Evolutionary conservation across 768 basidiomycete species (phyloP), one percentile per base, ranked within the genome.

Genomic region (Tricholoma furcatifolium): DNA sequence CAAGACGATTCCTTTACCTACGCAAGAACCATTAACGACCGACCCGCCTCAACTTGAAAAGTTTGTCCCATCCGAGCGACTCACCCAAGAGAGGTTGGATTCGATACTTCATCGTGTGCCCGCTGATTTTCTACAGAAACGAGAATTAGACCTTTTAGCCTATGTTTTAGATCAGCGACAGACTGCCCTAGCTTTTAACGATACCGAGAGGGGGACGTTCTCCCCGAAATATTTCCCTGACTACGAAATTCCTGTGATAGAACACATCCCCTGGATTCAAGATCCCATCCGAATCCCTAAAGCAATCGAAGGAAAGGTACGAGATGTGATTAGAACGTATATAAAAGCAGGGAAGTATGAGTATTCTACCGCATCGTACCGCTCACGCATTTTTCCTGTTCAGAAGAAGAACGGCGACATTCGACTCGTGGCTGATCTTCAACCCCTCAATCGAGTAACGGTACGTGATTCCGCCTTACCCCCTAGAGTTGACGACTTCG

Each of bases 381-480:
- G n/a, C n/a, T n/a, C n/a, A 55, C 53, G 11, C 52, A 50, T 0
- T 47, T 68, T 66, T 24, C 31, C 63, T 0, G 67, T 71, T 2
- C 34, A 46, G 6, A 73, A 65, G 34, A 8, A 8, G 57, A 63
- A 63, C 32, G 62, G 65, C 1, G 59, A 62, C 4, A 57, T 76
- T 0, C 57, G 68, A 0, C 27, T 74, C 0, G 64, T 76, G 0
- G 57, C 67, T 15, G 64, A 65, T 44, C 55, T 73, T 0, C 65
- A 71, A 54, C 60, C 62, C 0, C 63, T 74, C 2, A 75, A 75
- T 42, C n/a, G n/a, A n/a, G n/a, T n/a, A n/a, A n/a, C n/a, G n/a
- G n/a, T n/a, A n/a, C n/a, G n/a, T n/a, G n/a, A n/a, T n/a, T n/a
- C n/a, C n/a, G n/a, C n/a, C n/a, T n/a, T n/a, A n/a, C n/a, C n/a